A percentile compares a stretch with the other conserved stretches of the same genome.
Evolutionary conservation across 2,329 filamentous ascomycete genomes (phyloP).

Genomic region (Nakataea oryzae): DNA sequence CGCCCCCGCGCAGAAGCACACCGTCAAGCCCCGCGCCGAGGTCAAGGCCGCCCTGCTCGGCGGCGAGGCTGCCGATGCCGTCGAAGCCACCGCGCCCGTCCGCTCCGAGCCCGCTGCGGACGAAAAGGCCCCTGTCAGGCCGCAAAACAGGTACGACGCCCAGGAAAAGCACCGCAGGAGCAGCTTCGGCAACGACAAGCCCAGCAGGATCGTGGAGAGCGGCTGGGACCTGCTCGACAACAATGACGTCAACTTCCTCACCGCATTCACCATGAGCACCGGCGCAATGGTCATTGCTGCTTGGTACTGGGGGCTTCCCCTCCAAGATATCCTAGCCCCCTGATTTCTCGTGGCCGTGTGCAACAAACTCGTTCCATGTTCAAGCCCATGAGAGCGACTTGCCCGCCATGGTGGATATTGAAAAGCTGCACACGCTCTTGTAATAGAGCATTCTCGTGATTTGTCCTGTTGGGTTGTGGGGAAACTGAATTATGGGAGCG

Average conservation of each 20-base stretch:
- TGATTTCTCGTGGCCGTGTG: conserved; percentile 8
- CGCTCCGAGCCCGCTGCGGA: conserved; percentile 23
- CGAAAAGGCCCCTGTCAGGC: conserved; percentile 19
- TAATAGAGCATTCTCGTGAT: neutral
- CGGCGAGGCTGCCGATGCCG: conserved; percentile 25
- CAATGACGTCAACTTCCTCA: conserved; percentile 88
- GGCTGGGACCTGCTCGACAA: conserved; percentile 76
- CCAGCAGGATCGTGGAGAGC: conserved; percentile 55
- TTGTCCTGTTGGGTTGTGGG: neutral
- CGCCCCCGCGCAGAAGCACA: conserved; percentile 12
- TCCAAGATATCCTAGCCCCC: conserved; percentile 28
- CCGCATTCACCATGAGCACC: conserved; percentile 75
- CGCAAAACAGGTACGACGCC: conserved; percentile 29
- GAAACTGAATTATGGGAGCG: neutral
- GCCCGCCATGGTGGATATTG: too few species aligned
- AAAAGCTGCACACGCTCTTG: too few species aligned
- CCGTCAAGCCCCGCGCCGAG: conserved; percentile 22
- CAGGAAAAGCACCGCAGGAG: conserved; percentile 37
- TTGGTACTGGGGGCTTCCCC: conserved; percentile 49
- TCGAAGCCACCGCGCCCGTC: conserved; percentile 19
- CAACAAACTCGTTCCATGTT: too few species aligned
- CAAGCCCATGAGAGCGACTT: too few species aligned
- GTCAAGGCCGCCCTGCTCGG: conserved; percentile 29
- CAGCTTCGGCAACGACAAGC: conserved; percentile 43
- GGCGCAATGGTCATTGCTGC: conserved; percentile 59